These are phyloP conservation scores for Exserohilum turcica DNA, from an alignment of 2,329 filamentous ascomycete species.

Conservation along the genomic window DNA sequence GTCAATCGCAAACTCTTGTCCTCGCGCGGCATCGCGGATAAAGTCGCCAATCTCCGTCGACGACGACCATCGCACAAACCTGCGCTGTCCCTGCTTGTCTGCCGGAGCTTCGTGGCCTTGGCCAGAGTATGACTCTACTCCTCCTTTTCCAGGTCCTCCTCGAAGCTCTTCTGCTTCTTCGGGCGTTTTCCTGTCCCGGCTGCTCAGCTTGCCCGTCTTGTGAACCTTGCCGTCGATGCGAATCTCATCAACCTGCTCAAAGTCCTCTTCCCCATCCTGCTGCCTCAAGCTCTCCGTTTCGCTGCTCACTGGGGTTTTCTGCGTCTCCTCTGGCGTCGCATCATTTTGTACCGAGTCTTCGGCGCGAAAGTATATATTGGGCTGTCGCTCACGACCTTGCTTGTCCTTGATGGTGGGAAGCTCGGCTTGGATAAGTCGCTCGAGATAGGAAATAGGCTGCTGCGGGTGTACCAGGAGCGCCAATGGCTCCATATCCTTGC, in stretches of 20 bases:
- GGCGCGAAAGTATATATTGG: conserved; percentile 78
- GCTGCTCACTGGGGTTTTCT: conserved; percentile 33
- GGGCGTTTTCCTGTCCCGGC: conserved; percentile 32
- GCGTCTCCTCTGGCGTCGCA: conserved; percentile 34
- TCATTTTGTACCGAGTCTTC: conserved; percentile 72
- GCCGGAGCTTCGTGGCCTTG: conserved; percentile 64
- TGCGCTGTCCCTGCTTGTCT: conserved; percentile 54
- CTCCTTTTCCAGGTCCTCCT: conserved; percentile 59
- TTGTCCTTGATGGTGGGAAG: conserved; percentile 69
- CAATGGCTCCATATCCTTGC: conserved; percentile 78
- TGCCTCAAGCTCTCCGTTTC: conserved; percentile 33
- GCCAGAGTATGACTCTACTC: conserved; percentile 73
- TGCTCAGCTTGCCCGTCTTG: conserved; percentile 51
- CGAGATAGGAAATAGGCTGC: conserved; percentile 88
- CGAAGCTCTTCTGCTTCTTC: conserved; percentile 48
- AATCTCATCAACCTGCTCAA: conserved; percentile 56
- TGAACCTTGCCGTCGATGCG: conserved; percentile 57
- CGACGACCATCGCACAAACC: conserved; percentile 85
- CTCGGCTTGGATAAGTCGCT: conserved; percentile 86
- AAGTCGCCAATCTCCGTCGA: conserved; percentile 94
- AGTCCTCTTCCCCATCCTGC: conserved; percentile 46
- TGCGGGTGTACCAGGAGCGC: conserved; percentile 87
- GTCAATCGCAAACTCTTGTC: conserved; percentile 81
- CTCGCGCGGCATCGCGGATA: conserved; percentile 84
- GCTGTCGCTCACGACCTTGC: conserved; percentile 70